Percentiles rank a stretch among this genome's conserved stretches.
phyloP scores from a whole-genome alignment of 2,329 filamentous ascomycete species.

The Torrubiellomyces zombiae region DNA sequence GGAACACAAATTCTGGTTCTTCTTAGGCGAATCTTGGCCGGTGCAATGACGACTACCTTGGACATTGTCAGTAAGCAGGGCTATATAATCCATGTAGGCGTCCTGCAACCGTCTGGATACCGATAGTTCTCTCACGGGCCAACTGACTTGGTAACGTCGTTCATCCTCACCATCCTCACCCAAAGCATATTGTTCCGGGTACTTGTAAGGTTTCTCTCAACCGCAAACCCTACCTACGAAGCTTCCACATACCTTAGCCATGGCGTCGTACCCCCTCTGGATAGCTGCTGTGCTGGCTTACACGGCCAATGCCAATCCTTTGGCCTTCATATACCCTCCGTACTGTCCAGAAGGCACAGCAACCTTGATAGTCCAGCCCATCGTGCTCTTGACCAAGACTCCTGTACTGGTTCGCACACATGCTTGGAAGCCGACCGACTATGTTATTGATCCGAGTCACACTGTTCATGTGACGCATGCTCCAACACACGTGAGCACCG shows the following conservation, averaged over 20 bases:
- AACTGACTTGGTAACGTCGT: background rate
- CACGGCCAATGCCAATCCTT: slow-evolving; percentile 1
- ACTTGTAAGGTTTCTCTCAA: no score
- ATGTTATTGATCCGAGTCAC: slow-evolving; percentile 1
- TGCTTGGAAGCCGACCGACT: background rate
- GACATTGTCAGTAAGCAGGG: background rate
- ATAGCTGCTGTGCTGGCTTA: slow-evolving; percentile 1
- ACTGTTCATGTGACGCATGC: slow-evolving; percentile 1
- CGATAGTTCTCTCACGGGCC: background rate
- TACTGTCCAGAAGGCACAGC: background rate
- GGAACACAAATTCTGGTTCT: no score
- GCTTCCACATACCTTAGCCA: no score
- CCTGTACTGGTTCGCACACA: slow-evolving; percentile 1
- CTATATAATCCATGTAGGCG: background rate
- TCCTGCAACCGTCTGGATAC: background rate
- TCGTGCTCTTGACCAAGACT: slow-evolving; percentile 1
- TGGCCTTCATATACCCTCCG: background rate
- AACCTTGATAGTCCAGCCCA: slow-evolving; percentile 2
- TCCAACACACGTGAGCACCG: background rate
- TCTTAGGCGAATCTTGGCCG: no score
- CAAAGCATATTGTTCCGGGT: no score
- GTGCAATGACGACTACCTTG: no score
- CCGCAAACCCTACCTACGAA: background rate
- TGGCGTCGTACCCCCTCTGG: background rate
- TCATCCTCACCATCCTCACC: no score